These are phyloP conservation scores for Botrytis pseudocinerea DNA, from an alignment of 2,329 filamentous ascomycete genomes.

Conservation along the genomic window DNA sequence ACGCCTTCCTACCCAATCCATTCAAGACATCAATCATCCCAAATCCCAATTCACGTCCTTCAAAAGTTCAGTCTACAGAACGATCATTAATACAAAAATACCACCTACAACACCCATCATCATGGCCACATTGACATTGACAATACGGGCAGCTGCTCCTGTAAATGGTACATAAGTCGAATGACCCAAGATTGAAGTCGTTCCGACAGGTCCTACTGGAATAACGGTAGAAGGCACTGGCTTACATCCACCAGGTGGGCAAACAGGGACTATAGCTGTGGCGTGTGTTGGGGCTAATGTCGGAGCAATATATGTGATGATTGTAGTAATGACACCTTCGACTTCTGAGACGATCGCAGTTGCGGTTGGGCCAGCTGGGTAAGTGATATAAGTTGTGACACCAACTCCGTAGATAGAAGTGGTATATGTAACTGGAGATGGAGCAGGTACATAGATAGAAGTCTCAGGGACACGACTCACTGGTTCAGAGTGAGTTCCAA, in stretches of 20 bases:
- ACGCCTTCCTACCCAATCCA: not conserved
- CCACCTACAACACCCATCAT: not conserved
- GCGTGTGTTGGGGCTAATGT: not conserved
- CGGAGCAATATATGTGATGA: conserved; percentile 12
- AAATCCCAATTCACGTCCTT: not conserved
- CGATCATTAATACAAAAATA: conserved; percentile 8
- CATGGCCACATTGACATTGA: not conserved
- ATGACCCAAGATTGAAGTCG: conserved; percentile 10
- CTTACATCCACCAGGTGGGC: conserved; percentile 14
- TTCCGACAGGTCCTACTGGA: conserved; percentile 7
- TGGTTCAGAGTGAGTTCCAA: conserved; percentile 13
- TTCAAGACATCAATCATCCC: not conserved
- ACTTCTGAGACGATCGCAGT: conserved; percentile 6
- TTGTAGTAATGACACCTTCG: not conserved
- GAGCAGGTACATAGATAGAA: conserved; percentile 18
- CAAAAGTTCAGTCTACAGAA: not conserved
- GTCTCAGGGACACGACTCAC: not conserved
- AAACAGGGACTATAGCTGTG: not conserved
- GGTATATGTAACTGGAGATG: conserved; percentile 6
- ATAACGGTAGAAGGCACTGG: not conserved
- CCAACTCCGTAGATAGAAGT: not conserved
- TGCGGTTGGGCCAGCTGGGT: conserved; percentile 7
- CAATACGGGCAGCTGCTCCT: not conserved
- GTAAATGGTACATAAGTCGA: conserved; percentile 21
- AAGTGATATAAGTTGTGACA: conserved; percentile 13